Evolutionary conservation across 2,329 filamentous ascomycete genomes (phyloP), one percentile per base, ranked within the genome.

Genomic region (Juglanconis oblonga): DNA sequence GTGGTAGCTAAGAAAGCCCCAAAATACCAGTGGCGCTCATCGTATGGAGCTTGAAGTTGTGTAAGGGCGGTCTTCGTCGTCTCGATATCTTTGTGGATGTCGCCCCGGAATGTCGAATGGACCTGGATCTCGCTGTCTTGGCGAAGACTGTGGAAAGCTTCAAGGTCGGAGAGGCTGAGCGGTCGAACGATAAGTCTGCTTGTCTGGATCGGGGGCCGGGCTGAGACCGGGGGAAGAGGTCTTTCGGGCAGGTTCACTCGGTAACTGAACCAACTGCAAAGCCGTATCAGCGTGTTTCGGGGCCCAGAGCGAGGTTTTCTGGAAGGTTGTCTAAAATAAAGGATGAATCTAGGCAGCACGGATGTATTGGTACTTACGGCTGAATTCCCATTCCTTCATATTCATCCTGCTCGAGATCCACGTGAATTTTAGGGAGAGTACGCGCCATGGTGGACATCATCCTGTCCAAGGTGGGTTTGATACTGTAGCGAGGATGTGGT

Each of bases 1-100:
- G 67, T 69, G 1, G 58, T 63, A 7, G 62, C 61, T 3, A 69
- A 53, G 52, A 71, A 71, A 3, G 66, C 64, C 1, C 67, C 68
- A 29, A 65, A 67, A 14, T 66, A 62, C 59, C 68, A 69, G 24
- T 58, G 58, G 7, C 36, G 31, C 38, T 58, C 35, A 24, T 66
- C 66, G 17, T 59, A 17, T 14, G 58, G 59, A 42, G 63, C 35
- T 11, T 38, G 40, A 9, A 14, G 40, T 13, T 31, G 14, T 4
- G 45, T 57, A 35, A 64, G 40, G 5, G 36, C 47, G 10, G n/a
- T 9, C 24, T 36, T 35, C 5, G 62, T 51, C 54, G 64, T 59
- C 7, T 58, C 59, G 13, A 56, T 40, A 35, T 58, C 55, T 52
- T 48, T 36, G 32, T 58, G 48, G 1, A 62, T 31, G 5, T 59